phyloP scores from a whole-genome alignment of 164 flowering plant genomes.

The Stephania cephalantha region DNA sequence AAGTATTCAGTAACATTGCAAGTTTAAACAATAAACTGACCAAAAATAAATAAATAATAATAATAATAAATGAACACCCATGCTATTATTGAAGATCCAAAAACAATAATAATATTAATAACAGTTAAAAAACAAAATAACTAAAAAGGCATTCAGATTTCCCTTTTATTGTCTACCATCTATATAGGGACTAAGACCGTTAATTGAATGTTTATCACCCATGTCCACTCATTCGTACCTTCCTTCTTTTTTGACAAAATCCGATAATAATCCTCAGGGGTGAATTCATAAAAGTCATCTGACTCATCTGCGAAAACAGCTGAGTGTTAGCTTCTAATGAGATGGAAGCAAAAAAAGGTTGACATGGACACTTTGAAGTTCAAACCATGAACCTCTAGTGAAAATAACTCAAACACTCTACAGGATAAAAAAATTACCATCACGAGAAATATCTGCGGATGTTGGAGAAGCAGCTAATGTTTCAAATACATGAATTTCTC shows the following conservation, averaged over 20 bases:
- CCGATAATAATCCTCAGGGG: constrained; percentile 73
- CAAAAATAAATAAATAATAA: background rate
- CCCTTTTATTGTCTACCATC: background rate
- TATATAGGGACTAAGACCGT: background rate
- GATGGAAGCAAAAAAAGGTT: too few species aligned
- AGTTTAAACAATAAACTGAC: background rate
- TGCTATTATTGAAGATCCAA: background rate
- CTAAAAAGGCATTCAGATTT: background rate
- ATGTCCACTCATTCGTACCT: constrained; percentile 35
- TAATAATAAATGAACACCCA: background rate
- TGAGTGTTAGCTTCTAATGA: too few species aligned
- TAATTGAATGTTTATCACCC: background rate
- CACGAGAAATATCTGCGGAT: constrained; percentile 24
- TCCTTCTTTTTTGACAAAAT: constrained; percentile 58
- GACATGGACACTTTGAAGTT: too few species aligned
- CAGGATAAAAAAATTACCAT: constrained; percentile 29
- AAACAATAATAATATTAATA: background rate
- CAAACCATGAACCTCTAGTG: too few species aligned
- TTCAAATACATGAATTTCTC: constrained; percentile 71
- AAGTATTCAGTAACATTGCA: background rate
- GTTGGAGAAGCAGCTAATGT: constrained; percentile 37
- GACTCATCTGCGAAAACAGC: constrained; percentile 48
- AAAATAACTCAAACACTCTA: too few species aligned
- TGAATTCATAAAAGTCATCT: constrained; percentile 81
- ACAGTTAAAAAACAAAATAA: background rate